Conservation (phyloP, 2,329 filamentous ascomycete genomes). For the Endoconidiophora laricicola region DNA sequence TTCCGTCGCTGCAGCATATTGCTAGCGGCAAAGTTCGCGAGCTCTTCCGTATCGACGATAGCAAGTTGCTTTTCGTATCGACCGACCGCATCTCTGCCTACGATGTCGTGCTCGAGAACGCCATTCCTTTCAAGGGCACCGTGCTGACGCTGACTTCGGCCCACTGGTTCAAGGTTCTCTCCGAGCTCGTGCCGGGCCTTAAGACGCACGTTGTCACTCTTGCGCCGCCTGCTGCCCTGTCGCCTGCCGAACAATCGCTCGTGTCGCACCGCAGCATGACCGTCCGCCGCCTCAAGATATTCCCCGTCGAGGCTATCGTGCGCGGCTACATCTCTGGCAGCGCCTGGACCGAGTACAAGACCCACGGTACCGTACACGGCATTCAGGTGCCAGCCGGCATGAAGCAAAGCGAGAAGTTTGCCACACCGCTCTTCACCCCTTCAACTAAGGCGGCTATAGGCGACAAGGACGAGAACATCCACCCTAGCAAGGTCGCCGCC, state of each 20-base stretch:
- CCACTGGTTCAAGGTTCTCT: constrained; percentile 38
- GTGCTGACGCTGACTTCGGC: constrained; percentile 30
- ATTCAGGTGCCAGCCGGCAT: constrained; percentile 52
- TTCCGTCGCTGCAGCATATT: constrained; percentile 22
- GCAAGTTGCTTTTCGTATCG: constrained; percentile 62
- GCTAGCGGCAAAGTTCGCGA: constrained; percentile 57
- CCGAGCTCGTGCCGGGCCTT: constrained; percentile 28
- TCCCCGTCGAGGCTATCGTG: constrained; percentile 69
- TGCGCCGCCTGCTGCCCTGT: constrained; percentile 22
- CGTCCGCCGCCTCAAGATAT: constrained; percentile 54
- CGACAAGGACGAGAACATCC: constrained; percentile 72
- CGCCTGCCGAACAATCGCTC: constrained; percentile 29
- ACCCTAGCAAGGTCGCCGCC: constrained; percentile 46
- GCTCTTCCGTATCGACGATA: constrained; percentile 48
- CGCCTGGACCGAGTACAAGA: constrained; percentile 63
- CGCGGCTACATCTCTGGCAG: constrained; percentile 78
- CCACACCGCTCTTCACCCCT: constrained; percentile 51
- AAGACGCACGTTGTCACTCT: constrained; percentile 36
- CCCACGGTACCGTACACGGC: constrained; percentile 63
- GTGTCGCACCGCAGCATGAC: constrained; percentile 58
- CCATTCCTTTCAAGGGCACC: constrained; percentile 36
- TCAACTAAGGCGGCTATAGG: constrained; percentile 73
- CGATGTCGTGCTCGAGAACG: constrained; percentile 75
- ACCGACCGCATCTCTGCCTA: constrained; percentile 90
- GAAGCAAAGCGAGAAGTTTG: constrained; percentile 52